phyloP scores from a whole-genome alignment of 2,329 filamentous ascomycete genomes.

The Bipolaris cookei region DNA sequence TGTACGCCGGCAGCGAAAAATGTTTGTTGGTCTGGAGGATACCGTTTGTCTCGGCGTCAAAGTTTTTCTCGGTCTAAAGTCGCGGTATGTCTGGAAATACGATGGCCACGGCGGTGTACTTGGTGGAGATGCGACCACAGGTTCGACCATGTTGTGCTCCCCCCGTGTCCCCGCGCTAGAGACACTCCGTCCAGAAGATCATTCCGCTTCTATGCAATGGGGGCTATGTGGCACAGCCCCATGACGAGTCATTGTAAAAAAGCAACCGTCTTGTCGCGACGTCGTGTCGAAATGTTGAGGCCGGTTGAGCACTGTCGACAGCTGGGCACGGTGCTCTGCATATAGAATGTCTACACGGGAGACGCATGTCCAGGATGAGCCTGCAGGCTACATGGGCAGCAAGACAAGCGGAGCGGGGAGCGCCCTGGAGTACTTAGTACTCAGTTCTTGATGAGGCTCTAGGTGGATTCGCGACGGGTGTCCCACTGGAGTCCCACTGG shows the following conservation, averaged over 20 bases:
- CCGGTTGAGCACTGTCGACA: neutral
- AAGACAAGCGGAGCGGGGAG: conserved; percentile 5
- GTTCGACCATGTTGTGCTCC: neutral
- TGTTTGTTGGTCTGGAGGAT: neutral
- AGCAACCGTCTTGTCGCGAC: neutral
- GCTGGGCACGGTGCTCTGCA: neutral
- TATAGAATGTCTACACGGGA: neutral
- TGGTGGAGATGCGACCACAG: neutral
- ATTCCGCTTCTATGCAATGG: conserved; percentile 6
- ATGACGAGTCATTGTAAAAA: conserved; percentile 10
- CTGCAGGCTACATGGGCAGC: neutral
- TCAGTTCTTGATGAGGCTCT: conserved; percentile 14
- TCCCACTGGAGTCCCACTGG: conserved; percentile 17
- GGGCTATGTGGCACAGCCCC: conserved; percentile 8
- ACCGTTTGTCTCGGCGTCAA: conserved; percentile 5
- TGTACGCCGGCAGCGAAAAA: no score
- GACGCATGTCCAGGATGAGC: conserved; percentile 1
- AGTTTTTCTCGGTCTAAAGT: neutral
- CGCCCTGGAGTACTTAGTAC: conserved; percentile 6
- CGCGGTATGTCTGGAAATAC: neutral
- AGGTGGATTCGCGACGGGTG: conserved; percentile 16
- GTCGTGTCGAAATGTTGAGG: neutral
- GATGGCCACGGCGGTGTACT: neutral
- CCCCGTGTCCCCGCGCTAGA: conserved; percentile 5
- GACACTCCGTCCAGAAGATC: conserved; percentile 8